phyloP scores from a whole-genome alignment of 805 yeast species.

The Pichia kluyveri region DNA sequence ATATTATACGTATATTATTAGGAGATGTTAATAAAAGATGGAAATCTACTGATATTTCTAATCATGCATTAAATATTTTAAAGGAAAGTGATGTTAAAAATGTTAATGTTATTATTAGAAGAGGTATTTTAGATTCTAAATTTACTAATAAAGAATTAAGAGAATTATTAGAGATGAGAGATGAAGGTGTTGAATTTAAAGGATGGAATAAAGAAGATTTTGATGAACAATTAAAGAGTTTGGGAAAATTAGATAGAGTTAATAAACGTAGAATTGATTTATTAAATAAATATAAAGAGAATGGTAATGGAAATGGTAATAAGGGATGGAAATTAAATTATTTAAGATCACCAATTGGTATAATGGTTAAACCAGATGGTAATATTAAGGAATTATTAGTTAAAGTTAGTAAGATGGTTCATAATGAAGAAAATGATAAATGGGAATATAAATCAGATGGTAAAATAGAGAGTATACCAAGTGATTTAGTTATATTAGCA shows the following conservation, averaged over 20 bases:
- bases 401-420: slow-evolving; percentile 34
- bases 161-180: slow-evolving; percentile 62
- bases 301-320: not conserved
- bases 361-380: slow-evolving; percentile 29
- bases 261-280: slow-evolving; percentile 60
- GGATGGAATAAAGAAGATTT: slow-evolving; percentile 36
- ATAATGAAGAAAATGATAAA: slow-evolving; percentile 22
- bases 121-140: slow-evolving; percentile 80
- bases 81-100: slow-evolving; percentile 43
- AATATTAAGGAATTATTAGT: slow-evolving; percentile 40
- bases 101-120: slow-evolving; percentile 72
- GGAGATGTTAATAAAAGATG: slow-evolving; percentile 41
- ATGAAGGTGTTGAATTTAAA: slow-evolving; percentile 31
- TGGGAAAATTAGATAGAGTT: slow-evolving; percentile 36
- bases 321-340: slow-evolving; percentile 64
- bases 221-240: slow-evolving; percentile 20
- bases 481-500: slow-evolving; percentile 65
- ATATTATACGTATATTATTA: slow-evolving; percentile 72
- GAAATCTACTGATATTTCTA: slow-evolving; percentile 63
- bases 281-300: slow-evolving; percentile 38
- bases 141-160: slow-evolving; percentile 89
- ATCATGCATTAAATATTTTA: slow-evolving; percentile 48
- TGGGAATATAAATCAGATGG: slow-evolving; percentile 22
- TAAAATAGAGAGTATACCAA: slow-evolving; percentile 27
- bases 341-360: slow-evolving; percentile 52